These are phyloP conservation scores for Termitomyces sp. DNA, from an alignment of 768 basidiomycete genomes.

Conservation along the genomic window DNA sequence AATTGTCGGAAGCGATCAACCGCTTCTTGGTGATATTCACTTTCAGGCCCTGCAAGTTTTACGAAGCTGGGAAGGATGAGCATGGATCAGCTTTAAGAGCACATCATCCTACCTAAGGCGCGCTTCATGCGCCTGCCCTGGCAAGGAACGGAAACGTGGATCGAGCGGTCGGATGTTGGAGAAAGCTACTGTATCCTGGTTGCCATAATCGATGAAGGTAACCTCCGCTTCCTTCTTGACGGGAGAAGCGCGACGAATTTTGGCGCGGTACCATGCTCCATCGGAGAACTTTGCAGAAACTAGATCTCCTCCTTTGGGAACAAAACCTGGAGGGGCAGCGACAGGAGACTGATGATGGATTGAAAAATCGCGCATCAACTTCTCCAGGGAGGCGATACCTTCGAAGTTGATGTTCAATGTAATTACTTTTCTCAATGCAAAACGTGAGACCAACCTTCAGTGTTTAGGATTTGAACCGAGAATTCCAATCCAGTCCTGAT, in stretches of 20 bases:
- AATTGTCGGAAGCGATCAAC: constrained; percentile 79
- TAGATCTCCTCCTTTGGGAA: constrained; percentile 80
- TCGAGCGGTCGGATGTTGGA: constrained; percentile 86
- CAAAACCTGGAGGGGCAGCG: constrained; percentile 58
- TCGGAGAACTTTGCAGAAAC: constrained; percentile 95
- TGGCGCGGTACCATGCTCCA: constrained; percentile 94
- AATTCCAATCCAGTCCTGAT: constrained; percentile 72
- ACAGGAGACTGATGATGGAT: constrained; percentile 70
- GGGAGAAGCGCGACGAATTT: constrained; percentile 79
- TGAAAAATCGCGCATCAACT: constrained; percentile 92
- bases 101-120: constrained; percentile 60
- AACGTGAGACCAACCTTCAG: constrained; percentile 55
- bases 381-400: constrained; percentile 91
- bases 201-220: constrained; percentile 93
- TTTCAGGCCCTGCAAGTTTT: constrained; percentile 71
- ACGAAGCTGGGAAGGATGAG: constrained; percentile 57
- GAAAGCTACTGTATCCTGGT: constrained; percentile 85
- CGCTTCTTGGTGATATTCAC: constrained; percentile 85
- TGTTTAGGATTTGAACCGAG: constrained; percentile 90
- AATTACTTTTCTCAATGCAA: too few relatives aligned
- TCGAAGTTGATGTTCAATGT: neutral
- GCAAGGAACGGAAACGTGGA: constrained; percentile 80
- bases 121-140: constrained; percentile 93
- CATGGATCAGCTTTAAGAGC: neutral
- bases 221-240: constrained; percentile 93